Percentiles rank a stretch among this genome's conserved stretches.
Evolutionary conservation across 2,329 filamentous ascomycete genomes (phyloP).

Genomic region (Cladosporium sp.): DNA sequence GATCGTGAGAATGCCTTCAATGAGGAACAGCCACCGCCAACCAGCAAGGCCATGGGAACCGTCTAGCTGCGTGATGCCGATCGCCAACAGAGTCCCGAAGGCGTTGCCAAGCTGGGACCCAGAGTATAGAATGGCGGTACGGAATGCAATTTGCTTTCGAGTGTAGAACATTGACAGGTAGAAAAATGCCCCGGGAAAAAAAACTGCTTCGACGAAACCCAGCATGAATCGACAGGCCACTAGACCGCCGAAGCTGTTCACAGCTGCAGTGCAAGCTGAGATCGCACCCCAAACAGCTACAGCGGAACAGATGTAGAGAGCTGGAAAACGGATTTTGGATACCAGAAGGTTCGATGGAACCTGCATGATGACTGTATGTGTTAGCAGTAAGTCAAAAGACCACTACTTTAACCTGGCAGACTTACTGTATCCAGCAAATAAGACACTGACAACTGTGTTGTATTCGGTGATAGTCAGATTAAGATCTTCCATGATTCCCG

Average conservation of each 20-base stretch:
- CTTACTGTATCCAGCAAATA: slow-evolving; percentile 32
- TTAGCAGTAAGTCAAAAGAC: slow-evolving; percentile 6
- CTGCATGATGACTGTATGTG: slow-evolving; percentile 55
- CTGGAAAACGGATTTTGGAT: slow-evolving; percentile 52
- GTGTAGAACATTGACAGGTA: slow-evolving; percentile 54
- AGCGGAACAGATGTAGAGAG: slow-evolving; percentile 53
- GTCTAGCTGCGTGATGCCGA: slow-evolving; percentile 44
- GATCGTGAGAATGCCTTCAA: slow-evolving; percentile 34
- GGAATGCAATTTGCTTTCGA: slow-evolving; percentile 41
- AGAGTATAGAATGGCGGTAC: slow-evolving; percentile 28
- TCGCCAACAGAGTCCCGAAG: slow-evolving; percentile 53
- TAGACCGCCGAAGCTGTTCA: slow-evolving; percentile 44
- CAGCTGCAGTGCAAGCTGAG: slow-evolving; percentile 49
- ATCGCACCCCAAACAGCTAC: slow-evolving; percentile 44
- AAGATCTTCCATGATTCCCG: slow-evolving; percentile 27
- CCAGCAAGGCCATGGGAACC: slow-evolving; percentile 41
- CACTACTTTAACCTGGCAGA: neutral
- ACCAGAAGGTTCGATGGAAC: slow-evolving; percentile 61
- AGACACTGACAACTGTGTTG: slow-evolving; percentile 27
- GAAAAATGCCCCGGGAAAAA: slow-evolving; percentile 52
- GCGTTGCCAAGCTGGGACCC: slow-evolving; percentile 44
- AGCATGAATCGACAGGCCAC: slow-evolving; percentile 52
- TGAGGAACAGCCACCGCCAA: slow-evolving; percentile 45
- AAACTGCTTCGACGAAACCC: slow-evolving; percentile 52
- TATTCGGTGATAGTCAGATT: slow-evolving; percentile 26